Evolutionary conservation across 371 early-diverging fungal genomes (phyloP).

Genomic region (Rhizopus delemar): DNA sequence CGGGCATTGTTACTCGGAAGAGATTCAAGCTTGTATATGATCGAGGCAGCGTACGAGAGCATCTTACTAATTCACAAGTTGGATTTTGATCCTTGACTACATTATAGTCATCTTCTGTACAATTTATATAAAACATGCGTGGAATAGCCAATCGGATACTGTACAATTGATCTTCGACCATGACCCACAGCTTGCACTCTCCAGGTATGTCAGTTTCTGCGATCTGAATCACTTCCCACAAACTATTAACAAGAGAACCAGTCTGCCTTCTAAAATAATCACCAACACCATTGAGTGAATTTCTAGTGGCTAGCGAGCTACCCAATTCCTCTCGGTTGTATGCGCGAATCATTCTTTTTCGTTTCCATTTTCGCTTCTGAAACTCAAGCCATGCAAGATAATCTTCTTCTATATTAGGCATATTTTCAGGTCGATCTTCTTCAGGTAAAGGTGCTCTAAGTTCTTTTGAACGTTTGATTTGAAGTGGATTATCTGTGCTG

Average conservation of each 20-base stretch:
- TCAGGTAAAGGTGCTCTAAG: constrained; percentile 30
- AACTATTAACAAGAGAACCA: constrained; percentile 52
- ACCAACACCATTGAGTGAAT: constrained; percentile 24
- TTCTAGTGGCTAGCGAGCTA: constrained; percentile 3
- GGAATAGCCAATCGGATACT: constrained; percentile 76
- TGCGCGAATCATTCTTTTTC: constrained; percentile 54
- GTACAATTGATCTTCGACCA: constrained; percentile 70
- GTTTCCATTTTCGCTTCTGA: constrained; percentile 75
- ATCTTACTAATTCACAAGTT: constrained; percentile 31
- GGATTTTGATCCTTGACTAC: constrained; percentile 29
- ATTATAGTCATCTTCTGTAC: constrained; percentile 56
- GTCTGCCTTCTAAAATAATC: constrained; percentile 60
- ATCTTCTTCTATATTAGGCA: constrained; percentile 60
- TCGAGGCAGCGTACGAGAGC: constrained; percentile 65
- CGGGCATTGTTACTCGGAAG: constrained; percentile 81
- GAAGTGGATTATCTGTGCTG: no score
- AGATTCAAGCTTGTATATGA: constrained; percentile 65
- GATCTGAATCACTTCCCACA: constrained; percentile 88
- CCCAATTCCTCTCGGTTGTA: constrained; percentile 41
- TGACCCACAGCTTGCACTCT: constrained; percentile 82
- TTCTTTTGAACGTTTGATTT: no score
- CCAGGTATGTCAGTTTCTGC: constrained; percentile 82
- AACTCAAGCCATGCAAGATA: constrained; percentile 67
- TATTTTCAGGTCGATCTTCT: constrained; percentile 43
- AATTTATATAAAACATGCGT: constrained; percentile 84